These are phyloP conservation scores for Manihot esculenta DNA, from an alignment of 441 rosid genomes.

Conservation along the genomic window DNA sequence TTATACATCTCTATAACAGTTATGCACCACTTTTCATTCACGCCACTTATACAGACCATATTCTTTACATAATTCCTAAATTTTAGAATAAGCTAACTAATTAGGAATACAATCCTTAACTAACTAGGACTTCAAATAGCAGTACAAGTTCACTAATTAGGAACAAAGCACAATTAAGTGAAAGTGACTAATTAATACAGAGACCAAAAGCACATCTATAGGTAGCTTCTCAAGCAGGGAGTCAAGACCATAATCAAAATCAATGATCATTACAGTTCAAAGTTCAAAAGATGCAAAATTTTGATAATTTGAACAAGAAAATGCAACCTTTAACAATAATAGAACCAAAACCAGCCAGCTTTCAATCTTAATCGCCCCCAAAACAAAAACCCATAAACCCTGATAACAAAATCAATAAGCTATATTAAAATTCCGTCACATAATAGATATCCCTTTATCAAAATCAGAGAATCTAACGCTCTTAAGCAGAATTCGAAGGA, in stretches of 20 bases:
- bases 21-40: not conserved
- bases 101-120: too few relatives aligned
- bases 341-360: not conserved
- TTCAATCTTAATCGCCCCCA: not conserved
- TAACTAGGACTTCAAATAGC: too few relatives aligned
- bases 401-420: slow-evolving; percentile 7
- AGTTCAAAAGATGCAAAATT: too few relatives aligned
- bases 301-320: not conserved
- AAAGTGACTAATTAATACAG: not conserved
- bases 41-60: too few relatives aligned
- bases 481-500: not conserved
- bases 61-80: too few relatives aligned
- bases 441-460: not conserved
- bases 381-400: slow-evolving; percentile 4
- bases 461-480: not conserved
- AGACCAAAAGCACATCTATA: not conserved
- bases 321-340: not conserved
- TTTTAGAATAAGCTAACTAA: too few relatives aligned
- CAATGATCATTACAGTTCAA: not conserved
- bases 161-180: too few relatives aligned
- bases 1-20: not conserved
- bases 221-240: not conserved
- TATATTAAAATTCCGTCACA: not conserved
- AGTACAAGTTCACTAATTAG: too few relatives aligned
- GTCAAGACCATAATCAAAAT: not conserved